Evolutionary conservation across 2,329 filamentous ascomycete genomes (phyloP).

Genomic region (Arthroderma uncinatum): DNA sequence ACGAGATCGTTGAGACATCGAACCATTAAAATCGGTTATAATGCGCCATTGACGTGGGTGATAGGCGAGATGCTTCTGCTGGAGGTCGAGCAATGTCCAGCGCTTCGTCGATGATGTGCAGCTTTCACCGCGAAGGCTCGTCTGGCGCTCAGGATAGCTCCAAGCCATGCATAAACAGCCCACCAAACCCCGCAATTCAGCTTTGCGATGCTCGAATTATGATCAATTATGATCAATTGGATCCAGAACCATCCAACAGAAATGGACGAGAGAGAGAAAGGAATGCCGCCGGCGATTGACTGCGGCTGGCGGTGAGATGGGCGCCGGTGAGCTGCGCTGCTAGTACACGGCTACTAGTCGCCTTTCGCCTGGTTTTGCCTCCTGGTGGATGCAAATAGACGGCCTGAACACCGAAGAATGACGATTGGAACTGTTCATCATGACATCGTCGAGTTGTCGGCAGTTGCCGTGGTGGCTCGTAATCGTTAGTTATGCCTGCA

Average conservation of each 20-base stretch:
- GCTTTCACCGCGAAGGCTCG: neutral
- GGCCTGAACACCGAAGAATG: too few relatives aligned
- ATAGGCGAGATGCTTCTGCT: neutral
- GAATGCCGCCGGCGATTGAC: neutral
- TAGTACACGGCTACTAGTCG: too few relatives aligned
- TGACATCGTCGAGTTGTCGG: too few relatives aligned
- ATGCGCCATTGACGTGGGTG: neutral
- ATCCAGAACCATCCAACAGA: too few relatives aligned
- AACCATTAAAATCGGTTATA: neutral
- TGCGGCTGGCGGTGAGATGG: too few relatives aligned
- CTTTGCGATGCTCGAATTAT: neutral
- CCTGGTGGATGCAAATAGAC: neutral
- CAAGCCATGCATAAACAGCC: neutral
- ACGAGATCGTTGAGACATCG: neutral
- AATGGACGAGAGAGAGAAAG: too few relatives aligned
- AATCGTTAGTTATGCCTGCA: neutral
- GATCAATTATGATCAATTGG: too few relatives aligned
- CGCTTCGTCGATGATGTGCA: neutral
- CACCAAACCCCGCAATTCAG: slow-evolving; percentile 1
- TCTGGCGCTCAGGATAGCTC: neutral
- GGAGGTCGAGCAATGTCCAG: neutral
- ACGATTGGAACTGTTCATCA: too few relatives aligned
- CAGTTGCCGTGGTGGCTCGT: too few relatives aligned
- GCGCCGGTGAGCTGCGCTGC: too few relatives aligned
- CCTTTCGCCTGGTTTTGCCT: neutral